phyloP scores from a whole-genome alignment of 2,329 filamentous ascomycete species.

The Aspergillus hortae region DNA sequence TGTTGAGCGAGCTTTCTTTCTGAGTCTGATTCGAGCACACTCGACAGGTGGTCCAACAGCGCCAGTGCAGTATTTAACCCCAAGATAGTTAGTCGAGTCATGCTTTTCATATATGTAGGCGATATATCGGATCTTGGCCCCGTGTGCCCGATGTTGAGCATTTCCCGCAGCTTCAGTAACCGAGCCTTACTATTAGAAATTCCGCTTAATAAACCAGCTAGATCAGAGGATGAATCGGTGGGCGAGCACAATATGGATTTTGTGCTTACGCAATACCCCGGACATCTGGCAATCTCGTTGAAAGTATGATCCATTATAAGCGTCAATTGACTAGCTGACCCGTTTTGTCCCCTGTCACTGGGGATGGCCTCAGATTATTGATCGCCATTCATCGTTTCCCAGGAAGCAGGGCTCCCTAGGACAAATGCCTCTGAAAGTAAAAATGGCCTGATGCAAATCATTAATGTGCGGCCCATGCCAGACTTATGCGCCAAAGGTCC shows the following conservation, averaged over 20 bases:
- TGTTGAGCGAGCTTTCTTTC: too few relatives aligned
- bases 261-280: conserved; percentile 4
- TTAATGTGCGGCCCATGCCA: conserved; percentile 11
- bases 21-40: background rate
- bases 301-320: conserved; percentile 5
- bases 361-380: background rate
- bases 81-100: background rate
- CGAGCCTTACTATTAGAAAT: background rate
- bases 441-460: conserved; percentile 8
- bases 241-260: background rate
- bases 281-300: conserved; percentile 11
- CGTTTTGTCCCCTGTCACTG: background rate
- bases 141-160: background rate
- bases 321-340: background rate
- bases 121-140: background rate
- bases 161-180: background rate
- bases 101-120: background rate
- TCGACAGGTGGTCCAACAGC: conserved; percentile 3
- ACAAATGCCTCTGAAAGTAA: conserved; percentile 8
- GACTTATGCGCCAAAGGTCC: conserved; percentile 7
- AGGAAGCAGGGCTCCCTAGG: conserved; percentile 7
- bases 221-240: background rate
- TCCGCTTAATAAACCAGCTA: background rate
- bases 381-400: conserved; percentile 6
- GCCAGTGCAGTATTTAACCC: conserved; percentile 2